Evolutionary conservation across 495 filamentous ascomycete species (phyloP).

Genomic region (Barbatosphaeria neglecta): DNA sequence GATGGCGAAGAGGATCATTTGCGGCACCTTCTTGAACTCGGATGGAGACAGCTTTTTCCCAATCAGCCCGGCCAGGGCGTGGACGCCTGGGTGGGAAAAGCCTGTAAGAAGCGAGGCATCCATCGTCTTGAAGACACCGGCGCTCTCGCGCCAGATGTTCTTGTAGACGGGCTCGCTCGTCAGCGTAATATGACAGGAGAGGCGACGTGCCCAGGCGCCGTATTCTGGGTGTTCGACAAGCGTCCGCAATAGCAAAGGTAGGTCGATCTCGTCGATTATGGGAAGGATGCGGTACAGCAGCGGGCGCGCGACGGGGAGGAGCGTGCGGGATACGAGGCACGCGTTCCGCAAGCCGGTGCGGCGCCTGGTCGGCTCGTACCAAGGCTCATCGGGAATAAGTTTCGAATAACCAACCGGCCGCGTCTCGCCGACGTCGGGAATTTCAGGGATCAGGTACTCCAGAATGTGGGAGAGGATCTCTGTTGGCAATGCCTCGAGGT

Average conservation of each 20-base stretch:
- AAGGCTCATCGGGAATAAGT: slow-evolving; percentile 16
- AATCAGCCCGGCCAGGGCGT: not conserved
- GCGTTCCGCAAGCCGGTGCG: slow-evolving; percentile 15
- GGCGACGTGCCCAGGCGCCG: slow-evolving; percentile 12
- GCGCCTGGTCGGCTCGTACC: slow-evolving; percentile 18
- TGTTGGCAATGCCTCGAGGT: slow-evolving; percentile 6
- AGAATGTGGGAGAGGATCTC: slow-evolving; percentile 14
- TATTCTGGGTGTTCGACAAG: slow-evolving; percentile 9
- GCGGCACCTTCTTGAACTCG: slow-evolving; percentile 10
- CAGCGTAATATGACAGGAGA: slow-evolving; percentile 19
- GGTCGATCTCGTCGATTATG: slow-evolving; percentile 8
- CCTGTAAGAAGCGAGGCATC: not conserved
- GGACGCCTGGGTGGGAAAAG: not conserved
- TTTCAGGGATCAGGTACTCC: slow-evolving; percentile 9
- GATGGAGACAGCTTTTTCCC: not conserved
- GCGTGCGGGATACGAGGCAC: slow-evolving; percentile 10
- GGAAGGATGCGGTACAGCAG: slow-evolving; percentile 15
- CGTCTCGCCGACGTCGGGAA: slow-evolving; percentile 19
- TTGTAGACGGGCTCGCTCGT: slow-evolving; percentile 10
- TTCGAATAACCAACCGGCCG: slow-evolving; percentile 16
- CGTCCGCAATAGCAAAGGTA: slow-evolving; percentile 18
- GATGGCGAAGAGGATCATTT: slow-evolving; percentile 11
- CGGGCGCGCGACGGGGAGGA: slow-evolving; percentile 11
- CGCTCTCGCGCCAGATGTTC: slow-evolving; percentile 6
- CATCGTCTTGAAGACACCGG: not conserved